Conservation (phyloP, 257 asterid genomes). For the Salvia hispanica region DNA sequence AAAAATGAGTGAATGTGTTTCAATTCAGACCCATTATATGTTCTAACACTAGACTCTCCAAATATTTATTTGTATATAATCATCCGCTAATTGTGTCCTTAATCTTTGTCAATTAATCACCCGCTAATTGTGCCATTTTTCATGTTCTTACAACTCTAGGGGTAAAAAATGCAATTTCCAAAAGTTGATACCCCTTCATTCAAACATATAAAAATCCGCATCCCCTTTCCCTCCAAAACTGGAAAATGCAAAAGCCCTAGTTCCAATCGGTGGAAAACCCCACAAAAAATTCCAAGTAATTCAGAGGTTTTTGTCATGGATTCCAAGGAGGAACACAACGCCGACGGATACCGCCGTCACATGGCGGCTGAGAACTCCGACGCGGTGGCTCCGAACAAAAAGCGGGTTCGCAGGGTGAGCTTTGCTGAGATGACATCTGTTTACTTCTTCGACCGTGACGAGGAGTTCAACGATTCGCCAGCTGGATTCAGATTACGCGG, state of each 20-base stretch:
- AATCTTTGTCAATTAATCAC: background rate
- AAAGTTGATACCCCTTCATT: background rate
- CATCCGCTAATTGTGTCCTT: background rate
- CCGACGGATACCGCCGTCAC: constrained; percentile 41
- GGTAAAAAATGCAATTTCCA: constrained; percentile 24
- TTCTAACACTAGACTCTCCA: too few species aligned
- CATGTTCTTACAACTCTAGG: background rate
- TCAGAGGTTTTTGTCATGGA: constrained; percentile 42
- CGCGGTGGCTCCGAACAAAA: constrained; percentile 59
- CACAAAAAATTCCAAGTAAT: constrained; percentile 2
- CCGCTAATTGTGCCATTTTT: background rate
- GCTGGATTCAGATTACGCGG: constrained; percentile 38
- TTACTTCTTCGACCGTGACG: constrained; percentile 91
- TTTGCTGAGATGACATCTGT: constrained; percentile 92
- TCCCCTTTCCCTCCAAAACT: constrained; percentile 35
- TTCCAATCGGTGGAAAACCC: constrained; percentile 5
- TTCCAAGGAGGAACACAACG: constrained; percentile 38
- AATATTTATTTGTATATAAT: background rate
- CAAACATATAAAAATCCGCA: constrained; percentile 21
- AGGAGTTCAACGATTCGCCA: constrained; percentile 40
- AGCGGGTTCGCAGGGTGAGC: constrained; percentile 91
- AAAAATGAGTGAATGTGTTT: too few species aligned
- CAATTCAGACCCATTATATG: too few species aligned
- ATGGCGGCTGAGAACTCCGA: constrained; percentile 56
- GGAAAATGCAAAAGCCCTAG: constrained; percentile 37